Evolutionary conservation across 2,329 filamentous ascomycete genomes (phyloP), one percentile per base, ranked within the genome.

Genomic region (Akanthomyces muscarius): DNA sequence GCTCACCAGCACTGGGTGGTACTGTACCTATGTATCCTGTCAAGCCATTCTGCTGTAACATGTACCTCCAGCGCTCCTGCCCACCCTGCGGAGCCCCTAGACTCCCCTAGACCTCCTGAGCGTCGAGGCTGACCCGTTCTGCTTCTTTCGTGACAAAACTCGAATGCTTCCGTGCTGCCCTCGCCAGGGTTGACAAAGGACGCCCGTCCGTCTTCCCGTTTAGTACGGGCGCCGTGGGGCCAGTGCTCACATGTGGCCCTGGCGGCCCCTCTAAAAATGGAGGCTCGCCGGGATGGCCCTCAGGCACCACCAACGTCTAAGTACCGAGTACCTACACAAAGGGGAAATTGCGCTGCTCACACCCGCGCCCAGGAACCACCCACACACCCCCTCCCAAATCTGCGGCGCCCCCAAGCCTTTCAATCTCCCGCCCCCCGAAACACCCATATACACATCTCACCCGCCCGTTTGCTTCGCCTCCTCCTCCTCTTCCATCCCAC

Each of bases 301-400:
- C 38, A 47, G 44, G 55, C 44, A 47, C 55, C 44, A n/a, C 30
- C 28, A 21, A 21, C 21, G 21, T 21, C 21, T 1, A 36, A 14
- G 11, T 28, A 51, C 48, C 25, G 6, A 4, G 18, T 21, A 21
- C 21, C 21, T 45, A 42, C 45, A 52, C 57, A 47, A 54, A 28
- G 21, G 58, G 48, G 58, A 61, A 61, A 61, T 61, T 61, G 30
- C 50, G 30, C n/a, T 53, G n/a, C 58, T 61, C 58, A 53, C 58
- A 61, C 58, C 58, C 48, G 48, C 58, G 58, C 56, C 33, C 47
- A 60, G 56, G 23, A 44, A 50, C 47, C 58, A 16, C 16, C 25
- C 41, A 41, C 33, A 41, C 33, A 11, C 33, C n/a, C 38, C 36
- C 59, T 21, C 50, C 42, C 30, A 21, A 53, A 42, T 41, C 33